Evolutionary conservation across 345 rosid genomes (phyloP).

Genomic region (Melaleuca alternifolia): DNA sequence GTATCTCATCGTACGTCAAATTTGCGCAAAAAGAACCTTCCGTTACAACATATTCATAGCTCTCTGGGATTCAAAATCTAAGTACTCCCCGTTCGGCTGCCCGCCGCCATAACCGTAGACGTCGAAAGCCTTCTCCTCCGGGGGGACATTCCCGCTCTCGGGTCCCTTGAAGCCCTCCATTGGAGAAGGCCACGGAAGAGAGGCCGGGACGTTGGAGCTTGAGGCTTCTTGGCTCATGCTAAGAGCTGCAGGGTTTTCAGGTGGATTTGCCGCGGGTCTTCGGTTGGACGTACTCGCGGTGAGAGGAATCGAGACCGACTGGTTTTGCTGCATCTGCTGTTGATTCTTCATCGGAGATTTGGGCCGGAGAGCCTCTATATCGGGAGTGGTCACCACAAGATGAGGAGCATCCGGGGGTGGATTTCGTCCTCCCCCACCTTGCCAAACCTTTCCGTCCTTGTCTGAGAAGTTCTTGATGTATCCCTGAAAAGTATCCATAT

Average conservation of each 20-base stretch:
- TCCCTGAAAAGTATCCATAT: constrained; percentile 26
- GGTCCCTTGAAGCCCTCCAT: constrained; percentile 59
- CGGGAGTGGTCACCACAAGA: constrained; percentile 77
- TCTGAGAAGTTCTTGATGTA: constrained; percentile 64
- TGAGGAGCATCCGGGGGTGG: constrained; percentile 93
- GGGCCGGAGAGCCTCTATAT: constrained; percentile 81
- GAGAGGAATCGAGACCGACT: constrained; percentile 53
- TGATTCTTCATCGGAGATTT: constrained; percentile 98
- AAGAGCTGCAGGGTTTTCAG: constrained; percentile 42
- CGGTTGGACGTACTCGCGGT: constrained; percentile 45
- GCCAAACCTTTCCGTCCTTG: constrained; percentile 97
- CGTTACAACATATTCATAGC: constrained; percentile 34
- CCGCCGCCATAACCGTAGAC: constrained; percentile 38
- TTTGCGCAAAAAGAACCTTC: background rate
- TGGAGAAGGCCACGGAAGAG: constrained; percentile 45
- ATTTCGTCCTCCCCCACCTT: constrained; percentile 96
- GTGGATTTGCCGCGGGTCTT: constrained; percentile 66
- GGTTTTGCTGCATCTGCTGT: constrained; percentile 53
- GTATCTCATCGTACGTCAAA: background rate
- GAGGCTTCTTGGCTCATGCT: constrained; percentile 57
- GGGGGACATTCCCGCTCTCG: constrained; percentile 25
- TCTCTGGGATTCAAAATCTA: constrained; percentile 42
- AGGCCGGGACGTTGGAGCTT: constrained; percentile 48
- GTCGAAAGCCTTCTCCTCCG: constrained; percentile 42
- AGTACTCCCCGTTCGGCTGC: constrained; percentile 27